Base-by-base conservation (phyloP, 768 basidiomycete genomes). In the Coprinellus micaceus region DNA sequence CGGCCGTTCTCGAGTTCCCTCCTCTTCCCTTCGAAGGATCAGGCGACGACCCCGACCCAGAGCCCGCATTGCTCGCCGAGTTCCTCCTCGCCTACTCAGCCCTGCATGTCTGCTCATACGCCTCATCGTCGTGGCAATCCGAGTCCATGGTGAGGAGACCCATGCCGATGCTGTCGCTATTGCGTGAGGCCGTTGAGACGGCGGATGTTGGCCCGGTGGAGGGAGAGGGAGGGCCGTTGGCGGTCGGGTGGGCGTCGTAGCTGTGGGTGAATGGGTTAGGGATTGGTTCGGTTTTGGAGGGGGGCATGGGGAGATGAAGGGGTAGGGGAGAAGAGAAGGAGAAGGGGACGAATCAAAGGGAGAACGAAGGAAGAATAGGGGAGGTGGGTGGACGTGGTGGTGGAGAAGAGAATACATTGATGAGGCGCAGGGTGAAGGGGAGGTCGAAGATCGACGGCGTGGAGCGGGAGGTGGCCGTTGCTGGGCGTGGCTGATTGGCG, bases 221-320 rank as follows among this genome's bases (percentile, higher is more conserved):
- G 39, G 45, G 15, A 15, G 44, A 17, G 3, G 36, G 36, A 17
- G 10, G 21, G 17, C 37, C 36, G 58, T 64, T 66, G 57, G 67
- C 69, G 40, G 70, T 70, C 46, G 84, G 65, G 68, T 85, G 85
- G 65, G 77, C 79, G 71, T 87, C 81, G 60, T 90, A 89, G 61
- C 87, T 89, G 65, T n/a, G n/a, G n/a, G n/a, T n/a, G n/a, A n/a
- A n/a, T n/a, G n/a, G n/a, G n/a, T n/a, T n/a, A n/a, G n/a, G n/a
- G n/a, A n/a, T n/a, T n/a, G n/a, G n/a, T n/a, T n/a, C n/a, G n/a
- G n/a, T n/a, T n/a, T n/a, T n/a, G n/a, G n/a, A n/a, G n/a, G n/a
- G n/a, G n/a, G n/a, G n/a, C n/a, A n/a, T n/a, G n/a, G n/a, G n/a
- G n/a, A n/a, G n/a, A n/a, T n/a, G n/a, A n/a, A n/a, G n/a, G n/a